Conservation (phyloP, 371 early-diverging fungal species). For the Lichtheimia ramosa region DNA sequence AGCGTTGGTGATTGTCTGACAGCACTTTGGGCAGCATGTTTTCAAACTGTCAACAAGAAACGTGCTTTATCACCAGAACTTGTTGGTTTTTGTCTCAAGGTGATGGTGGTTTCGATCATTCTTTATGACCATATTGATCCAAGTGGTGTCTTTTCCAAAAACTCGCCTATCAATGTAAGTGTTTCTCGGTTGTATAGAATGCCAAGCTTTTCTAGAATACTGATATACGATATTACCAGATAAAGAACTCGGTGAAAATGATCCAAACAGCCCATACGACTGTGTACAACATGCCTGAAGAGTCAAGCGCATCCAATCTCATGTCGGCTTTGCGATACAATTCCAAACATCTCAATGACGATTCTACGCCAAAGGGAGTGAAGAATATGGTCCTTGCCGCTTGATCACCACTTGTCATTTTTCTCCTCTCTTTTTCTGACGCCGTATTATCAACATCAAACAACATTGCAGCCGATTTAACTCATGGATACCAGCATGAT, state of each 20-base stretch:
- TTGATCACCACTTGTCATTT: not conserved
- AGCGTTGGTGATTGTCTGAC: slow-evolving; percentile 66
- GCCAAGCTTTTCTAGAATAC: not conserved
- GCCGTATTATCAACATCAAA: not conserved
- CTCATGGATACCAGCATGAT: no score
- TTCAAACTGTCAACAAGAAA: slow-evolving; percentile 64
- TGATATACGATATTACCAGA: slow-evolving; percentile 21
- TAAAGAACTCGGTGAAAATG: slow-evolving; percentile 69
- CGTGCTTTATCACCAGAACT: slow-evolving; percentile 1
- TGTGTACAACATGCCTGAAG: slow-evolving; percentile 22
- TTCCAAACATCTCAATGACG: slow-evolving; percentile 82
- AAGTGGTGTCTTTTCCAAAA: slow-evolving; percentile 76
- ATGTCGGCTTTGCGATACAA: slow-evolving; percentile 80
- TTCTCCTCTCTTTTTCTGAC: not conserved
- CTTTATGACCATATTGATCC: slow-evolving; percentile 90
- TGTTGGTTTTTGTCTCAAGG: slow-evolving; percentile 67
- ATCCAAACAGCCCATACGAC: slow-evolving; percentile 57
- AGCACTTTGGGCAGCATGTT: slow-evolving; percentile 69
- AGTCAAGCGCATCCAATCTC: slow-evolving; percentile 60
- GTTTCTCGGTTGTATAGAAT: not conserved
- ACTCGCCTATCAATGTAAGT: slow-evolving; percentile 79
- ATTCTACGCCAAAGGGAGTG: slow-evolving; percentile 75
- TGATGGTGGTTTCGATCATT: slow-evolving; percentile 87
- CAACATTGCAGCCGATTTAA: no score
- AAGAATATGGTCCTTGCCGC: slow-evolving; percentile 59